Evolutionary conservation across 2,329 filamentous ascomycete genomes (phyloP), one percentile per base, ranked within the genome.

Genomic region (Harringtonia lauricola): DNA sequence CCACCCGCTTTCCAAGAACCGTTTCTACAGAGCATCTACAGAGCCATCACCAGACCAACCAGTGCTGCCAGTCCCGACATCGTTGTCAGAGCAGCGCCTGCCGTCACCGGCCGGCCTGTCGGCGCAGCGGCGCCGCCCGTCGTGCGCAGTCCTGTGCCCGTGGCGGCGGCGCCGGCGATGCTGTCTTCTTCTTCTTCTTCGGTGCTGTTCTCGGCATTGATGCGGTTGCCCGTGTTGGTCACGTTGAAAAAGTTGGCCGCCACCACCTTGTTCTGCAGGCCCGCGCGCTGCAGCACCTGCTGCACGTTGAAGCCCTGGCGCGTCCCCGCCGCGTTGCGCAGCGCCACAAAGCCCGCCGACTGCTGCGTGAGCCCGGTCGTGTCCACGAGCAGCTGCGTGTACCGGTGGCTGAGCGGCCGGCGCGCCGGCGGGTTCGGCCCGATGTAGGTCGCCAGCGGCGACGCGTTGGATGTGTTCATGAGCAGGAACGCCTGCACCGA

Each of bases 181-280:
- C n/a, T n/a, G n/a, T n/a, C n/a, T n/a, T n/a, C n/a, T n/a, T n/a
- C n/a, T n/a, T n/a, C n/a, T n/a, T n/a, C n/a, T n/a, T n/a, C n/a
- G n/a, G n/a, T n/a, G n/a, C n/a, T n/a, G n/a, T n/a, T n/a, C n/a
- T n/a, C n/a, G n/a, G n/a, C n/a, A n/a, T n/a, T n/a, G n/a, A n/a
- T n/a, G n/a, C n/a, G n/a, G n/a, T n/a, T n/a, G n/a, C 59, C 60
- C 8, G 58, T 47, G 49, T 65, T 65, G 7, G 61, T 51, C 28
- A 65, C 63, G 47, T 60, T 62, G 50, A 57, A 65, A 44, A 55
- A 65, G 43, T 62, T 62, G 15, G 59, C 62, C 1, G 61, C 62
- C 6, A 64, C 58, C 2, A 64, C 57, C 38, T 52, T 52, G 41
- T 48, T 50, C 34, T 49, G 43, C 30, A 65, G 54, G 14, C 57